Evolutionary conservation across 202 grass and related monocot genomes (phyloP).

Genomic region (Digitaria exilis): DNA sequence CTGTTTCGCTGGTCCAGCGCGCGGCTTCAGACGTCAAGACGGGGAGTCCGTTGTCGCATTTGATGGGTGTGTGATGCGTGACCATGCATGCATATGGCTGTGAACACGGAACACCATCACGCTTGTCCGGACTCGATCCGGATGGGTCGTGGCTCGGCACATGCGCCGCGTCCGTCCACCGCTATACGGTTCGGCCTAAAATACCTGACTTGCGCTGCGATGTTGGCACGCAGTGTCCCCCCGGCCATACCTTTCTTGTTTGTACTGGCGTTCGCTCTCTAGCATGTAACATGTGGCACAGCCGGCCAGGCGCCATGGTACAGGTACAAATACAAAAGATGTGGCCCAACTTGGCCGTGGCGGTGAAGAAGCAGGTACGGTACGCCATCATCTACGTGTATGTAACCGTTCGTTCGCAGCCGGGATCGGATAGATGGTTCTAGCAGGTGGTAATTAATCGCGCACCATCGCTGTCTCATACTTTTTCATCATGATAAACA

Average conservation of each 20-base stretch:
- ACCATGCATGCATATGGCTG: too few species aligned
- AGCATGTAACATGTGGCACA: not conserved
- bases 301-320: not conserved
- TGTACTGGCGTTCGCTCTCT: not conserved
- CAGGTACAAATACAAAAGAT: not conserved
- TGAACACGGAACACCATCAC: not conserved
- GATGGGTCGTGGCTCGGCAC: not conserved
- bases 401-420: not conserved
- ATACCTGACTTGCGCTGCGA: not conserved
- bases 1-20: constrained; percentile 1
- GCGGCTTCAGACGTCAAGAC: constrained; percentile 24
- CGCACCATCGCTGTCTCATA: constrained; percentile 32
- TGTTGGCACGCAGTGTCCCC: not conserved
- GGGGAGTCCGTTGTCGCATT: constrained; percentile 33
- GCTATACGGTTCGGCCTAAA: constrained; percentile 15
- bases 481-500: constrained; percentile 3
- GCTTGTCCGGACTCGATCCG: not conserved
- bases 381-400: too few species aligned
- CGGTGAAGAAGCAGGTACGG: not conserved
- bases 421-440: not conserved
- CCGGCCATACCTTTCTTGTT: not conserved
- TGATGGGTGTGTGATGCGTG: constrained; percentile 24
- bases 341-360: not conserved
- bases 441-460: not conserved
- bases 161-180: not conserved